These are phyloP conservation scores for Globisporangium apiculatum DNA, from an alignment of 352 stramenopile genomes.

Conservation along the genomic window DNA sequence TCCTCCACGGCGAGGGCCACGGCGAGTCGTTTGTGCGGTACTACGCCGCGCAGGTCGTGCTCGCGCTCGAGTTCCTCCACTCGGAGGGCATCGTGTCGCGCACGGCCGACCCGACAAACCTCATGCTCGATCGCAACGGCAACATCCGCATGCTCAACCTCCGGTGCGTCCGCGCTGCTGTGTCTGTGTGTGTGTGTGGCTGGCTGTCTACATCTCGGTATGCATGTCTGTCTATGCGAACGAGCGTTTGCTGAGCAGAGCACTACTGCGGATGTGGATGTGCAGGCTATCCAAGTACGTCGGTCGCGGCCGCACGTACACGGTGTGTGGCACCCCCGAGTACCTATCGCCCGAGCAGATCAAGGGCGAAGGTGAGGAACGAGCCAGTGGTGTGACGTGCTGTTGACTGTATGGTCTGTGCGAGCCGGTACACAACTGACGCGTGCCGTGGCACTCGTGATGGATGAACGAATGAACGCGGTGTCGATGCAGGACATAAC, in stretches of 20 bases:
- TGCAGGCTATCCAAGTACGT: conserved; percentile 81
- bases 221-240: no score
- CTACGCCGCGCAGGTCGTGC: conserved; percentile 79
- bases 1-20: conserved; percentile 57
- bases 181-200: conserved; percentile 1
- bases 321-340: conserved; percentile 79
- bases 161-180: conserved; percentile 23
- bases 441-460: background rate
- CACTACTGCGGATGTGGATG: background rate
- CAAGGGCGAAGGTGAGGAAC: conserved; percentile 62
- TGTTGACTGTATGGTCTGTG: background rate
- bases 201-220: no score
- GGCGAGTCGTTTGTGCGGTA: conserved; percentile 79
- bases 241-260: background rate
- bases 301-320: conserved; percentile 76
- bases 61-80: conserved; percentile 79
- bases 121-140: conserved; percentile 74
- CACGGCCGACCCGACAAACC: conserved; percentile 71
- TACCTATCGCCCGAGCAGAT: conserved; percentile 85
- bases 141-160: conserved; percentile 82
- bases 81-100: conserved; percentile 74
- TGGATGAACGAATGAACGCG: background rate
- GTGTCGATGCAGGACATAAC: conserved; percentile 48
- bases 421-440: background rate
- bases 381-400: no score